These are phyloP conservation scores for Calonectria ilicicola DNA, from an alignment of 2,329 filamentous ascomycete genomes.

Conservation along the genomic window DNA sequence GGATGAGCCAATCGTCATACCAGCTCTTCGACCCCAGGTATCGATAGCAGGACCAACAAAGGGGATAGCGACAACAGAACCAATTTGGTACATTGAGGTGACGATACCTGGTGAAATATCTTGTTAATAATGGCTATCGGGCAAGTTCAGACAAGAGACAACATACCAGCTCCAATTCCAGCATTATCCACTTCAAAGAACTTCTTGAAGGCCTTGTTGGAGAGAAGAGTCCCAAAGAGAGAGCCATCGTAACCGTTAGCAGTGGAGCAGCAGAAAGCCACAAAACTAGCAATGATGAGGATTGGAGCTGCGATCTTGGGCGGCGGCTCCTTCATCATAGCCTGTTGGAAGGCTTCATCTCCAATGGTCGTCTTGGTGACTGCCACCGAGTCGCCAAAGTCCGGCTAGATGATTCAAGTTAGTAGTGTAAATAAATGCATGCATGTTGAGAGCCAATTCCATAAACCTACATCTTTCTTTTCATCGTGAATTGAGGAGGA, in stretches of 20 bases:
- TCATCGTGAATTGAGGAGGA: background rate
- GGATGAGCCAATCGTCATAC: constrained; percentile 59
- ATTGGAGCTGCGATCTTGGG: constrained; percentile 28
- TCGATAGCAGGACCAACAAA: constrained; percentile 62
- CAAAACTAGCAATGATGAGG: constrained; percentile 38
- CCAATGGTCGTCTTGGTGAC: constrained; percentile 38
- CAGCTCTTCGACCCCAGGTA: constrained; percentile 58
- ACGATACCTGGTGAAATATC: constrained; percentile 26
- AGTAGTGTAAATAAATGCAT: background rate
- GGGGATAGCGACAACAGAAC: constrained; percentile 60
- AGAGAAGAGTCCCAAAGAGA: constrained; percentile 61
- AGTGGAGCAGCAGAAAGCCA: constrained; percentile 46
- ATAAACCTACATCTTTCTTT: background rate
- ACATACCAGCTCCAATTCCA: constrained; percentile 38
- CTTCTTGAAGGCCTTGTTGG: constrained; percentile 59
- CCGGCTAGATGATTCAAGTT: background rate
- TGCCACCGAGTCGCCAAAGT: constrained; percentile 11
- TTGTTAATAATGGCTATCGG: background rate
- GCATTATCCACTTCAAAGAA: constrained; percentile 54
- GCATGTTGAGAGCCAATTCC: background rate
- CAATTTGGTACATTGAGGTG: constrained; percentile 61
- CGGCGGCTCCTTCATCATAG: constrained; percentile 46
- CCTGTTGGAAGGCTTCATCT: constrained; percentile 44
- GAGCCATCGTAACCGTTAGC: constrained; percentile 59
- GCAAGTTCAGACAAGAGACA: too few species aligned